A percentile compares a stretch with the other conserved stretches of the same genome.
phyloP scores from a whole-genome alignment of 2,329 filamentous ascomycete species.

The Calonectria hongkongensis region DNA sequence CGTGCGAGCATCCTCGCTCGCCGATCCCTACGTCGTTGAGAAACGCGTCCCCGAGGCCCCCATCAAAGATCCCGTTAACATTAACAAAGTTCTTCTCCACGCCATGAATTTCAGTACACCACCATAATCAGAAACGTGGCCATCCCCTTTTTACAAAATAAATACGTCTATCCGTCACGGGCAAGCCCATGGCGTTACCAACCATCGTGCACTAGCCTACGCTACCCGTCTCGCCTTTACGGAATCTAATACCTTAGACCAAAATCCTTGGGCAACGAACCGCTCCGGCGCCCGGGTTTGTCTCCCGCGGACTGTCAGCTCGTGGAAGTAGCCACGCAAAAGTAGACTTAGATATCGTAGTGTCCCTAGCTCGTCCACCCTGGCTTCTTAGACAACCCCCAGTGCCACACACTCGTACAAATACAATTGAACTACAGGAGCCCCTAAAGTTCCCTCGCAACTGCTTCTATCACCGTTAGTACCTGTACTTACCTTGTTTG shows the following conservation, averaged over 20 bases:
- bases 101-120: background rate
- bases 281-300: background rate
- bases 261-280: background rate
- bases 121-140: conserved; percentile 12
- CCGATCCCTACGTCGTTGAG: background rate
- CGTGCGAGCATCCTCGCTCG: conserved; percentile 2
- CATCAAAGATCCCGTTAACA: conserved; percentile 2
- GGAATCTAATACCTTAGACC: background rate
- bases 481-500: conserved; percentile 2
- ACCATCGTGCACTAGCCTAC: background rate
- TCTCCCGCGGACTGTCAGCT: conserved; percentile 6
- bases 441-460: background rate
- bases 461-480: background rate
- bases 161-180: conserved; percentile 1
- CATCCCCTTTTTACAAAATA: conserved; percentile 9
- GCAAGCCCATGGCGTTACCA: conserved; percentile 9
- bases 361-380: background rate
- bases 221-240: conserved; percentile 6
- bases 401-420: background rate
- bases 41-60: background rate
- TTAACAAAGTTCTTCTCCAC: conserved; percentile 5
- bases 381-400: background rate
- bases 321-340: background rate
- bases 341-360: background rate
- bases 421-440: background rate